phyloP scores from a whole-genome alignment of 495 filamentous ascomycete genomes.

The Podospora fimiseda region DNA sequence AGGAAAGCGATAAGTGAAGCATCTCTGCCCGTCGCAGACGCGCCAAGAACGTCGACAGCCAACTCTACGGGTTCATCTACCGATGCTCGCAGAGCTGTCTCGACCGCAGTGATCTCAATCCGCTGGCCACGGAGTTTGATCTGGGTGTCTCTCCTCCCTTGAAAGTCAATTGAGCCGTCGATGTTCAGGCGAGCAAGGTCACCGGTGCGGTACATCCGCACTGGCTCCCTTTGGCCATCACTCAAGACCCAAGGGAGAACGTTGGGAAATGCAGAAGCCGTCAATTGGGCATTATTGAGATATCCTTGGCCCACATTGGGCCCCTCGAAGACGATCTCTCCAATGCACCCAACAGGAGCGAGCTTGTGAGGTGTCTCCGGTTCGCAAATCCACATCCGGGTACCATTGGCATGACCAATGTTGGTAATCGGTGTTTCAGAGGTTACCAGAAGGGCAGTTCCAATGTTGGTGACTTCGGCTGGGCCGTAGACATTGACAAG shows the following conservation, averaged over 20 bases:
- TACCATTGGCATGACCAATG: slow-evolving; percentile 3
- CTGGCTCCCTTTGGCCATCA: not conserved
- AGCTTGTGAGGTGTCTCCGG: slow-evolving; percentile 2
- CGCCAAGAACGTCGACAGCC: slow-evolving; percentile 1
- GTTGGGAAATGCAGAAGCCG: not conserved
- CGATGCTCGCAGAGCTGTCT: slow-evolving; percentile 36
- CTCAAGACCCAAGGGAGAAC: not conserved
- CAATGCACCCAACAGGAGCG: slow-evolving; percentile 1
- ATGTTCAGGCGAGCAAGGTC: slow-evolving; percentile 49
- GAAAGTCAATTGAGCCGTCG: slow-evolving; percentile 44
- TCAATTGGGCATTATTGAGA: slow-evolving; percentile 1
- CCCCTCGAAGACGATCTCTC: slow-evolving; percentile 6
- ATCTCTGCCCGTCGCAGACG: not conserved
- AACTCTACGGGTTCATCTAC: not conserved
- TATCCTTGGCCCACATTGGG: slow-evolving; percentile 1
- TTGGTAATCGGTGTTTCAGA: slow-evolving; percentile 1
- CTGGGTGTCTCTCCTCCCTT: slow-evolving; percentile 23
- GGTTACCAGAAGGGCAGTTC: not conserved
- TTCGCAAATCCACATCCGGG: slow-evolving; percentile 6
- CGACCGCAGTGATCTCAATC: slow-evolving; percentile 40
- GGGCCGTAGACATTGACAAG: slow-evolving; percentile 50
- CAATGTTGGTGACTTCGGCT: slow-evolving; percentile 35
- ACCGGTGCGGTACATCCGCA: slow-evolving; percentile 50
- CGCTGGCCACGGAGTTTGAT: slow-evolving; percentile 30
- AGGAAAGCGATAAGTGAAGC: slow-evolving; percentile 8